phyloP scores from a whole-genome alignment of 1,139 yeast species.

The Taiozyma sp. region DNA sequence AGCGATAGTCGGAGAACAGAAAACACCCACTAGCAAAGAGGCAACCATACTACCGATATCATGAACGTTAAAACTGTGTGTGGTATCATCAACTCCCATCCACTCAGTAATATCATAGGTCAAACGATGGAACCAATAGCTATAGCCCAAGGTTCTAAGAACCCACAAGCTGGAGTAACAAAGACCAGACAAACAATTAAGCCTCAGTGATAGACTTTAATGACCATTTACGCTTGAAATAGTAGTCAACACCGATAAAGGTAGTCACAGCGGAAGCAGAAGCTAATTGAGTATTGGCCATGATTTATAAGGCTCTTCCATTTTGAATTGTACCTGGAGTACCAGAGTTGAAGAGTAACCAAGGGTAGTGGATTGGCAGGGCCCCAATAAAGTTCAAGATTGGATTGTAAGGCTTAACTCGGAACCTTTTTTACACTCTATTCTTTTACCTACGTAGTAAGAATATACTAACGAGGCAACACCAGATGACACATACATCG shows the following conservation, averaged over 20 bases:
- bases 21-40: conserved; percentile 39
- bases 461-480: conserved; percentile 40
- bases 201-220: conserved; percentile 45
- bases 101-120: conserved; percentile 35
- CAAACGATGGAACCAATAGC: conserved; percentile 38
- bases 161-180: conserved; percentile 50
- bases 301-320: conserved; percentile 42
- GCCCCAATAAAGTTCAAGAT: conserved; percentile 42
- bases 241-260: conserved; percentile 33
- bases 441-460: conserved; percentile 36
- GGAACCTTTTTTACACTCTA: conserved; percentile 32
- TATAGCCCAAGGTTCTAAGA: conserved; percentile 45
- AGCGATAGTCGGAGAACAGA: conserved; percentile 43
- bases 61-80: conserved; percentile 43
- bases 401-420: conserved; percentile 35
- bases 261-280: conserved; percentile 39
- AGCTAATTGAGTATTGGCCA: conserved; percentile 45
- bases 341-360: conserved; percentile 51
- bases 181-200: conserved; percentile 45
- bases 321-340: conserved; percentile 38
- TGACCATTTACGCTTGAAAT: conserved; percentile 38
- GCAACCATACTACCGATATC: conserved; percentile 47
- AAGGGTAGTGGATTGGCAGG: conserved; percentile 44
- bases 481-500: conserved; percentile 44
- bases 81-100: conserved; percentile 44